These are phyloP conservation scores for Coemansia aciculifera DNA, from an alignment of 192 early-diverging fungal species.

Conservation along the genomic window DNA sequence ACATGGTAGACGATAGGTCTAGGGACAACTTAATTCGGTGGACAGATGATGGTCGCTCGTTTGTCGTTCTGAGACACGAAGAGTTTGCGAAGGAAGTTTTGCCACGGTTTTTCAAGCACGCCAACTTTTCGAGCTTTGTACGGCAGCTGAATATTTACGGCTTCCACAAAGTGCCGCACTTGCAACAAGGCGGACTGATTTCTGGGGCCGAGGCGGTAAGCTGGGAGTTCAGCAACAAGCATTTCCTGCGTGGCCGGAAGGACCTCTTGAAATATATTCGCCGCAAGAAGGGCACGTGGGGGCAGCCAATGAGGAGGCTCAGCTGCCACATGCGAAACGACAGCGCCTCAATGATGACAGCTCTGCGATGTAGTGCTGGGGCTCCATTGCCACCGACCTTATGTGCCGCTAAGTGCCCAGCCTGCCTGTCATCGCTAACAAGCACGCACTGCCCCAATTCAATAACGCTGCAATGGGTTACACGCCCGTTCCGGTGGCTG, in stretches of 20 bases:
- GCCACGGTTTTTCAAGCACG: slow-evolving; percentile 89
- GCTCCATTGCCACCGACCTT: not conserved
- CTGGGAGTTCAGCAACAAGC: slow-evolving; percentile 90
- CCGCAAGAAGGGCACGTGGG: slow-evolving; percentile 66
- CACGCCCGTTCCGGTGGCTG: slow-evolving; percentile 13
- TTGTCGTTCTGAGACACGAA: slow-evolving; percentile 73
- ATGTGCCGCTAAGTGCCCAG: slow-evolving; percentile 22
- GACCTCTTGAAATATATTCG: slow-evolving; percentile 85
- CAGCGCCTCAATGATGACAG: slow-evolving; percentile 12
- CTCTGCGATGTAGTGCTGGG: not conserved
- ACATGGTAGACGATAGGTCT: slow-evolving; percentile 87
- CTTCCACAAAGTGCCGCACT: slow-evolving; percentile 95
- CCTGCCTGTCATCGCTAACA: not conserved
- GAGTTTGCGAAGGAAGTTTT: slow-evolving; percentile 82
- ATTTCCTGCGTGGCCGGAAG: slow-evolving; percentile 87
- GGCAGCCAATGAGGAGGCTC: slow-evolving; percentile 39
- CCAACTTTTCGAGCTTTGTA: slow-evolving; percentile 88
- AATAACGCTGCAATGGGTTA: not conserved
- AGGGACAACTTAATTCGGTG: slow-evolving; percentile 87
- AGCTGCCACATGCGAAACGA: slow-evolving; percentile 31
- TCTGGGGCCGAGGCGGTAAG: slow-evolving; percentile 72
- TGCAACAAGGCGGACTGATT: slow-evolving; percentile 87
- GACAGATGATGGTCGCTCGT: slow-evolving; percentile 84
- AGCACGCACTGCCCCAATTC: not conserved
- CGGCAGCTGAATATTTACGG: slow-evolving; percentile 95